phyloP scores from a whole-genome alignment of 2,329 filamentous ascomycete species.

The Exophiala xenobiotica region DNA sequence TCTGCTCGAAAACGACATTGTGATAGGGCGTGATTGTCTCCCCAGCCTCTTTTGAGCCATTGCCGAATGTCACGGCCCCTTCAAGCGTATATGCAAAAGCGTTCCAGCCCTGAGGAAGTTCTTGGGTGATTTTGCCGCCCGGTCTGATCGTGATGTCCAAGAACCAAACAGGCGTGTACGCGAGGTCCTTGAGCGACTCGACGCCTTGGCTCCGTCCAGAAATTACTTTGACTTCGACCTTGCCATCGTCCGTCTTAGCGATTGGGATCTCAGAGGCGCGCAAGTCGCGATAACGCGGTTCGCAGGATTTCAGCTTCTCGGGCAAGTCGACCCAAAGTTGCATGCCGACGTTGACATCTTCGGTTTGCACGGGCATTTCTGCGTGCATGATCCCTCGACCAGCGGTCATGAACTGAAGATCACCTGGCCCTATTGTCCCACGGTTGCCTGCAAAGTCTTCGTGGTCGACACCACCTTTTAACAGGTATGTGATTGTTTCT shows the following conservation, averaged over 20 bases:
- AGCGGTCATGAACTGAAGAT: slow-evolving; percentile 97
- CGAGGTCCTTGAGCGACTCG: slow-evolving; percentile 83
- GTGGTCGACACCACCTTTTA: slow-evolving; percentile 83
- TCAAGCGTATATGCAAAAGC: slow-evolving; percentile 84
- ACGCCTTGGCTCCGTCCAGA: slow-evolving; percentile 80
- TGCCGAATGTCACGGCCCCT: slow-evolving; percentile 63
- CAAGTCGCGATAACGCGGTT: slow-evolving; percentile 89
- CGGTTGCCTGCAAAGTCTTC: slow-evolving; percentile 87
- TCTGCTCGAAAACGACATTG: slow-evolving; percentile 82
- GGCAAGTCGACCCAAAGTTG: slow-evolving; percentile 97
- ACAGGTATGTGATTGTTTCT: slow-evolving; percentile 85
- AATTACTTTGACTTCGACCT: slow-evolving; percentile 84
- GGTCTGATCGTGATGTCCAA: slow-evolving; percentile 79
- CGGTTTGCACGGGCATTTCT: slow-evolving; percentile 84
- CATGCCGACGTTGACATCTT: slow-evolving; percentile 81
- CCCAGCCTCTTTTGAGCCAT: slow-evolving; percentile 38
- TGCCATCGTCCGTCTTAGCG: slow-evolving; percentile 68
- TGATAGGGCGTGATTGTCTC: slow-evolving; percentile 68
- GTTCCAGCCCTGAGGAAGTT: slow-evolving; percentile 79
- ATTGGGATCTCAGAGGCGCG: slow-evolving; percentile 74
- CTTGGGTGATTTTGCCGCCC: slow-evolving; percentile 73
- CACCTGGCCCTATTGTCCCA: slow-evolving; percentile 81
- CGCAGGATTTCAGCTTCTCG: slow-evolving; percentile 75
- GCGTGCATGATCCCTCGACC: slow-evolving; percentile 89
- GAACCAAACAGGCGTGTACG: slow-evolving; percentile 97